phyloP scores from a whole-genome alignment of 2,329 filamentous ascomycete species.

The Aspergillus eucalypticola region DNA sequence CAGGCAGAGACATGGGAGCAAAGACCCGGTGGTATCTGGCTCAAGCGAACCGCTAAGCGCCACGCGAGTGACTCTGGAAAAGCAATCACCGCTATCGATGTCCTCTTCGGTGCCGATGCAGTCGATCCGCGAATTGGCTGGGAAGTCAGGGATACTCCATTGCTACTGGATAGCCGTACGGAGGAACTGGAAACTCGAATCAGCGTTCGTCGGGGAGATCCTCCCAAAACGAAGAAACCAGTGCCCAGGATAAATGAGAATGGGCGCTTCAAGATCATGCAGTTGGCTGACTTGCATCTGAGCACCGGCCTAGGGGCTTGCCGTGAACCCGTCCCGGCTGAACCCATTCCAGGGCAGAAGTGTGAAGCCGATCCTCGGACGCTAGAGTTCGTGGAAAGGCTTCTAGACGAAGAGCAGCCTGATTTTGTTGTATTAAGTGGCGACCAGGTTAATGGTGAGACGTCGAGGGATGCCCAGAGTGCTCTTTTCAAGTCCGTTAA shows the following conservation, averaged over 20 bases:
- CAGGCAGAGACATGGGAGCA: constrained; percentile 73
- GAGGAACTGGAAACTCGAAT: constrained; percentile 70
- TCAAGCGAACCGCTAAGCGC: constrained; percentile 71
- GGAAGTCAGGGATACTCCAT: constrained; percentile 71
- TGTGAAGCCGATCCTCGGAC: constrained; percentile 93
- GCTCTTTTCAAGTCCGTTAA: constrained; percentile 92
- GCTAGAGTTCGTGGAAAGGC: constrained; percentile 78
- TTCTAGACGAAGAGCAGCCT: constrained; percentile 90
- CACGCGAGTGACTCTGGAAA: constrained; percentile 73
- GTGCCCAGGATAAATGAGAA: constrained; percentile 78
- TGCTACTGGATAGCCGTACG: constrained; percentile 66
- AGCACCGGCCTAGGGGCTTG: constrained; percentile 86
- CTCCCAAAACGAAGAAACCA: constrained; percentile 65
- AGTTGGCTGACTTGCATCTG: constrained; percentile 90
- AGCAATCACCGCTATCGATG: constrained; percentile 77
- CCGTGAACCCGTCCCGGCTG: constrained; percentile 78
- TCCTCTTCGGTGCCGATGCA: constrained; percentile 87
- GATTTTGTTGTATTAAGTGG: constrained; percentile 89
- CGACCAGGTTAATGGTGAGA: constrained; percentile 94
- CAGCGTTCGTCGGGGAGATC: constrained; percentile 72
- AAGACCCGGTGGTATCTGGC: constrained; percentile 75
- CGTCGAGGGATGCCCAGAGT: constrained; percentile 85
- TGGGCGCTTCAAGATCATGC: constrained; percentile 96
- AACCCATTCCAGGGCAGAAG: constrained; percentile 65
- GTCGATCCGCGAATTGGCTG: constrained; percentile 86